Conservation (phyloP, 1,284 basidiomycete species). For the Leccinum solheimii region DNA sequence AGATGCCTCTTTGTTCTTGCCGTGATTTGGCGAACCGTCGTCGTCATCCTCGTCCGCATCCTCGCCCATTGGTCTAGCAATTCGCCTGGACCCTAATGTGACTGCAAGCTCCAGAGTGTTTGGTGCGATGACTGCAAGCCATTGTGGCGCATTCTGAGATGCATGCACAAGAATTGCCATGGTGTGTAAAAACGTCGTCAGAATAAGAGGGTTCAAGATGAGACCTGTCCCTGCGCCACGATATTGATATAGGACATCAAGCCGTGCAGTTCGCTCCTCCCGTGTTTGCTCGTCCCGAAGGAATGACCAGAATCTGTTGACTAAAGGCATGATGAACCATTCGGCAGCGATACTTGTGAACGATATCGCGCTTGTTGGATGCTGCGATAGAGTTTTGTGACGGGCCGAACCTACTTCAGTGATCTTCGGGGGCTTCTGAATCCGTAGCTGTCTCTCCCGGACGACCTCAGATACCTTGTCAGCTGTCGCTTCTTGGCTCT, state of each 20-base stretch:
- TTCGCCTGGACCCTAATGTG: slow-evolving; percentile 68
- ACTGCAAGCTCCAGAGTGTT: slow-evolving; percentile 81
- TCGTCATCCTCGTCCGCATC: slow-evolving; percentile 33
- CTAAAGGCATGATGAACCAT: slow-evolving; percentile 82
- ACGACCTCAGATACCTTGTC: slow-evolving; percentile 60
- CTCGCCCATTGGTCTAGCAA: slow-evolving; percentile 50
- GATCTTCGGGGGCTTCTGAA: slow-evolving; percentile 52
- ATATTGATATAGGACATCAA: slow-evolving; percentile 53
- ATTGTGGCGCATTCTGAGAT: slow-evolving; percentile 74
- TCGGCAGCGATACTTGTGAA: slow-evolving; percentile 84
- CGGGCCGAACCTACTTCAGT: slow-evolving; percentile 40
- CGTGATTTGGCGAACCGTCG: slow-evolving; percentile 26
- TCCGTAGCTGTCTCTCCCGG: slow-evolving; percentile 74
- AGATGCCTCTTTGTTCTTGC: slow-evolving; percentile 56
- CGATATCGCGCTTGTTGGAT: slow-evolving; percentile 34
- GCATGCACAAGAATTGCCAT: slow-evolving; percentile 83
- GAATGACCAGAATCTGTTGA: slow-evolving; percentile 91
- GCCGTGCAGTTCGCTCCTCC: slow-evolving; percentile 63
- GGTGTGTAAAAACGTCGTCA: slow-evolving; percentile 76
- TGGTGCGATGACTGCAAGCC: slow-evolving; percentile 78
- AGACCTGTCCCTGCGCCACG: slow-evolving; percentile 76
- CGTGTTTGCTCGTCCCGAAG: slow-evolving; percentile 77
- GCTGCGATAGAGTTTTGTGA: slow-evolving; percentile 8
- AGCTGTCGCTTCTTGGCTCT: slow-evolving; percentile 48
- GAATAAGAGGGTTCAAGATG: slow-evolving; percentile 72